Percentiles rank a stretch among this genome's conserved stretches.
Evolutionary conservation across 2,329 filamentous ascomycete species (phyloP).

Genomic region (Penicillium crustosum): DNA sequence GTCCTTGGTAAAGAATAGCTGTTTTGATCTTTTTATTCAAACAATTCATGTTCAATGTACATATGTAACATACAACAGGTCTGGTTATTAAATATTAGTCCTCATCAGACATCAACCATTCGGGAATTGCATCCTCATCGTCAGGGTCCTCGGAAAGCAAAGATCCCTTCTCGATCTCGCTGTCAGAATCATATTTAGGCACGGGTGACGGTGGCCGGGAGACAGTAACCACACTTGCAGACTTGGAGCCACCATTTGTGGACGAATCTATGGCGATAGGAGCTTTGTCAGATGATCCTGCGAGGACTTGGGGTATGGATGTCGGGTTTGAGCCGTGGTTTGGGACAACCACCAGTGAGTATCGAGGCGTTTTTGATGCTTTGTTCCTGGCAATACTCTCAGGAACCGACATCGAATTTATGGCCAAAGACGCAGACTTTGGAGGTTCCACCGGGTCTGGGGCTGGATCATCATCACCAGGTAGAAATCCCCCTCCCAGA

Average conservation of each 20-base stretch:
- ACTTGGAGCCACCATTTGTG: conserved; percentile 23
- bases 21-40: neutral
- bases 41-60: neutral
- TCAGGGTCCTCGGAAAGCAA: conserved; percentile 63
- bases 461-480: conserved; percentile 7
- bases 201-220: conserved; percentile 16
- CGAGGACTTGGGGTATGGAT: neutral
- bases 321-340: conserved; percentile 5
- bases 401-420: neutral
- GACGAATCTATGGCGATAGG: conserved; percentile 31
- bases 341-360: conserved; percentile 35
- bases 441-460: neutral
- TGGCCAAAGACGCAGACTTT: neutral
- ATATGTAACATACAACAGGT: neutral
- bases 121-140: conserved; percentile 64
- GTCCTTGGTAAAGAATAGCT: no score
- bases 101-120: conserved; percentile 55
- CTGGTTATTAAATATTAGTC: neutral
- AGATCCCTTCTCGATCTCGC: conserved; percentile 50
- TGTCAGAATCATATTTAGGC: conserved; percentile 28
- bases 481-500: conserved; percentile 5
- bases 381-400: conserved; percentile 2
- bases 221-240: conserved; percentile 28
- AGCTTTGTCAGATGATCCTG: conserved; percentile 22
- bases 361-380: conserved; percentile 19